A percentile compares a stretch with the other conserved stretches of the same genome.
These are phyloP conservation scores for Fomitopsis pinicola DNA, from an alignment of 1,284 basidiomycete genomes.

Conservation along the genomic window DNA sequence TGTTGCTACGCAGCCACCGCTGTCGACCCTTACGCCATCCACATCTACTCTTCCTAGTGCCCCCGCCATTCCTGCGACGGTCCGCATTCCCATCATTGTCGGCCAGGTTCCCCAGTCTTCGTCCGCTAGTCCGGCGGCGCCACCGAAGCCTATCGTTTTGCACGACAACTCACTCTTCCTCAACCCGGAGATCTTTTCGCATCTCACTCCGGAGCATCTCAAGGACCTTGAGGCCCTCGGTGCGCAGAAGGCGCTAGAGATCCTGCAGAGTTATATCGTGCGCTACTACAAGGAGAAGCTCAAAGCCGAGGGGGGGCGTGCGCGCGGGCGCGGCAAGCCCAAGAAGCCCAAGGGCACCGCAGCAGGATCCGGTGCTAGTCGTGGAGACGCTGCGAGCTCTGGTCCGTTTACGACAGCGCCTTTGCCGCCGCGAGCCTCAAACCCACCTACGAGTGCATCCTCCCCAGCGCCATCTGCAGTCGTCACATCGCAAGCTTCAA, in stretches of 20 bases:
- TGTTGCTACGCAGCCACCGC: neutral
- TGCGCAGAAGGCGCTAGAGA: conserved; percentile 77
- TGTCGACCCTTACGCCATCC: conserved; percentile 10
- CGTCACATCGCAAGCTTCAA: conserved; percentile 22
- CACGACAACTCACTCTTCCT: conserved; percentile 84
- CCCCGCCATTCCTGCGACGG: conserved; percentile 31
- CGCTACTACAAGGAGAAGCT: conserved; percentile 80
- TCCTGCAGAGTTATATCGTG: conserved; percentile 83
- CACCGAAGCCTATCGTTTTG: conserved; percentile 72
- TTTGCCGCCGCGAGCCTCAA: conserved; percentile 24
- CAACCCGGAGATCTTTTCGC: conserved; percentile 81
- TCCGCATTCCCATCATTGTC: conserved; percentile 58
- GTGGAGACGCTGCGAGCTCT: conserved; percentile 12
- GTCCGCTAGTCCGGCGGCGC: conserved; percentile 26
- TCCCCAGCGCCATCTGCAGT: conserved; percentile 12
- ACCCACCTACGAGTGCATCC: neutral
- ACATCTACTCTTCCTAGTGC: conserved; percentile 10
- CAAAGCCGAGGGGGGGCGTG: conserved; percentile 36
- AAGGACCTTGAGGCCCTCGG: conserved; percentile 77
- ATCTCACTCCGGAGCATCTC: conserved; percentile 71
- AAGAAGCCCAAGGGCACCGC: conserved; percentile 15
- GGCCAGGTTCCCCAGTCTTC: conserved; percentile 31
- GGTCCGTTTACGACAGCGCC: conserved; percentile 37
- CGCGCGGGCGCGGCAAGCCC: conserved; percentile 38
- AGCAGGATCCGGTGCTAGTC: conserved; percentile 5